phyloP scores from a whole-genome alignment of 192 early-diverging fungal species.

The Umbelopsis sp. region DNA sequence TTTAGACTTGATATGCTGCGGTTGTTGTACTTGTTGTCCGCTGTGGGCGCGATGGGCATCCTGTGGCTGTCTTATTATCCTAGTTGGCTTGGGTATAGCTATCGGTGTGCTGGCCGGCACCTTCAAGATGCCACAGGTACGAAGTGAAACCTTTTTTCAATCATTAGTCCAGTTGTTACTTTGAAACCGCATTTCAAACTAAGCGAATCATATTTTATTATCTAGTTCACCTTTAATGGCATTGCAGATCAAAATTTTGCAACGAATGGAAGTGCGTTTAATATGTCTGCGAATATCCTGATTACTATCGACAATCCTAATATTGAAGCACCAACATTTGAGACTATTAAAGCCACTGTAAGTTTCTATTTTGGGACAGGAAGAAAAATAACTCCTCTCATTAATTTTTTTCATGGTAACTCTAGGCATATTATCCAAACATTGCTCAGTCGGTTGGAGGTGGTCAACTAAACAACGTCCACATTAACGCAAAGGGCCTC shows the following conservation, averaged over 20 bases:
- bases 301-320: conserved; percentile 54
- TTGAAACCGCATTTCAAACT: not conserved
- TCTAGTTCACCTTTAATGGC: not conserved
- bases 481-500: conserved; percentile 40
- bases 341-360: conserved; percentile 51
- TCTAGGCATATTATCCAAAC: conserved; percentile 57
- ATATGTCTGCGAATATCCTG: not conserved
- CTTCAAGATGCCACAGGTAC: conserved; percentile 49
- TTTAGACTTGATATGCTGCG: conserved; percentile 35
- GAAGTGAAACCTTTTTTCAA: not conserved
- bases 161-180: not conserved
- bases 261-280: not conserved
- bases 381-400: no score
- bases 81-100: conserved; percentile 41
- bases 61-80: conserved; percentile 44
- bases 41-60: conserved; percentile 47
- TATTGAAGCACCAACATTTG: conserved; percentile 48
- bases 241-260: not conserved
- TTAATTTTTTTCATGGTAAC: conserved; percentile 22
- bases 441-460: conserved; percentile 49
- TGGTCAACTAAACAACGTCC: conserved; percentile 44
- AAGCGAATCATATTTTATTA: no score
- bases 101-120: conserved; percentile 43
- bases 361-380: conserved; percentile 7
- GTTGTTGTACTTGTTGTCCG: conserved; percentile 34